Evolutionary conservation across 1,284 basidiomycete species (phyloP), one percentile per base, ranked within the genome.

Genomic region (Stereum hirsutum): DNA sequence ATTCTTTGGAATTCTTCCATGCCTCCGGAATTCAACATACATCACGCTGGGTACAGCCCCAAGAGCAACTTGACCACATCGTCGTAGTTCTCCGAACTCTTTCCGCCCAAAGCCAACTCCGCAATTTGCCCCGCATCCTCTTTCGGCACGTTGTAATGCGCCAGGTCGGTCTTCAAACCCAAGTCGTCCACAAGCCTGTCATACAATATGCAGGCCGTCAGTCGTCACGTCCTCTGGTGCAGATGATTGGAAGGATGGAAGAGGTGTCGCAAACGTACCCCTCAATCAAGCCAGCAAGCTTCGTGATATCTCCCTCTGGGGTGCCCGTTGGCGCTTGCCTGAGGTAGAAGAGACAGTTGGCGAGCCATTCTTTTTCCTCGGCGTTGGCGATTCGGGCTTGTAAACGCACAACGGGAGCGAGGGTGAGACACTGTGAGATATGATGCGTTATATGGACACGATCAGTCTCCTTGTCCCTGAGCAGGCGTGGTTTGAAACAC

Each of bases 381-480:
- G 68, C 56, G 2, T 72, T 72, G 1, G 72, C 74, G 20, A 70
- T 56, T 45, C 72, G 65, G 0, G 79, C 70, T 57, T 83, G 72
- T 21, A 85, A 61, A 1, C 58, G 63, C 17, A 88, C 73, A 25
- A 77, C 75, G 0, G 80, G 69, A 1, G 78, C 69, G 24, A 91
- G 73, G 2, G 88, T 89, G 40, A 90, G 63, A 59, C 88, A 90
- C 82, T 83, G 49, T 19, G 15, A 11, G 6, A 26, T 7, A 12
- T 15, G 39, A 25, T 14, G 25, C 21, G 21, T 31, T 25, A 34
- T 6, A 8, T 15, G 6, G 26, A 21, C 8, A 30, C 31, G 8
- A 17, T 20, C 24, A 14, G 5, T 6, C 20, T 19, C 45, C 26
- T 15, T 31, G 39, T 38, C 33, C 31, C 24, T 33, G 30, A 26